These are phyloP conservation scores for Dipteronia dyeriana DNA, from an alignment of 345 rosid species.

Conservation along the genomic window DNA sequence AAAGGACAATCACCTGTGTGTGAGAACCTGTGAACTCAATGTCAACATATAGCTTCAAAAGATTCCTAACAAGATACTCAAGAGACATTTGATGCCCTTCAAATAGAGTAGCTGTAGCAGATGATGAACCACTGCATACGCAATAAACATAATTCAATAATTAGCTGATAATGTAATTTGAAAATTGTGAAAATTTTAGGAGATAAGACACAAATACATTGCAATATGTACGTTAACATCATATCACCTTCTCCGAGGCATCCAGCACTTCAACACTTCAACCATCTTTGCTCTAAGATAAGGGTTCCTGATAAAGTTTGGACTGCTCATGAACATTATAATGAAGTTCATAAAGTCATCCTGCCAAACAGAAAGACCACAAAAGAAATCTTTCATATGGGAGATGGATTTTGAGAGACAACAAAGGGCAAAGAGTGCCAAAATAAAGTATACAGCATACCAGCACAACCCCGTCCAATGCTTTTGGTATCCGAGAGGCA, in stretches of 20 bases:
- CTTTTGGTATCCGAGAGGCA: conserved; percentile 92
- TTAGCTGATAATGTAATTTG: conserved; percentile 6
- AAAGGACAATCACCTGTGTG: conserved; percentile 72
- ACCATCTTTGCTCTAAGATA: conserved; percentile 99
- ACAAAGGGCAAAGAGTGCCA: background rate
- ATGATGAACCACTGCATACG: conserved; percentile 74
- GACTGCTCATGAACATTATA: conserved; percentile 98
- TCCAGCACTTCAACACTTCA: conserved; percentile 98
- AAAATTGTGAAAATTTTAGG: conserved; percentile 4
- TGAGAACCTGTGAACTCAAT: conserved; percentile 99
- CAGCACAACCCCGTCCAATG: conserved; percentile 79
- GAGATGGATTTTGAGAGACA: background rate
- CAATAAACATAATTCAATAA: conserved; percentile 12
- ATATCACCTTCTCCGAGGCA: conserved; percentile 86
- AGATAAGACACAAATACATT: conserved; percentile 14
- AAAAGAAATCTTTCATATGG: background rate
- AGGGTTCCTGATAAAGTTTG: conserved; percentile 82
- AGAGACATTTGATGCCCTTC: conserved; percentile 96
- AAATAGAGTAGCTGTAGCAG: conserved; percentile 76
- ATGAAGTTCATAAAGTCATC: conserved; percentile 98
- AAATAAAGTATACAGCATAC: conserved; percentile 40
- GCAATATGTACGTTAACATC: conserved; percentile 2
- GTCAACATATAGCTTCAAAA: conserved; percentile 97
- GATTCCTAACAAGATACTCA: conserved; percentile 94
- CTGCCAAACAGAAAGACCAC: conserved; percentile 45